These are phyloP conservation scores for Pythium phragmiticola DNA, from an alignment of 352 stramenopile genomes.

Conservation along the genomic window DNA sequence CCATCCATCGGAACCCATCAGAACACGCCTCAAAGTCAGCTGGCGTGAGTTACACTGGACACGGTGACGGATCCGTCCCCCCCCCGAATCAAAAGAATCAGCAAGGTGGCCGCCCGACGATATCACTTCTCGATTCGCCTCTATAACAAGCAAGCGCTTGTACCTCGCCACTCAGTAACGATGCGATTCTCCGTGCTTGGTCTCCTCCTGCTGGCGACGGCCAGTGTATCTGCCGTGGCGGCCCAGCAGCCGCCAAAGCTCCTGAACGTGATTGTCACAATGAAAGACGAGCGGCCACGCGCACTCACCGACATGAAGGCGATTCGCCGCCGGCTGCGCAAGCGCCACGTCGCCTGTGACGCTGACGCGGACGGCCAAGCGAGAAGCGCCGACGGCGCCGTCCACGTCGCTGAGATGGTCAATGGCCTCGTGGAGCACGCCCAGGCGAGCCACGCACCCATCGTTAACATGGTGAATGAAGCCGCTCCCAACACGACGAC, in stretches of 20 bases:
- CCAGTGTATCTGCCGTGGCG: neutral
- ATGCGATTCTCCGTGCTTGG: conserved; percentile 1
- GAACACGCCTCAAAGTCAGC: neutral
- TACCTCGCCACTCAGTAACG: neutral
- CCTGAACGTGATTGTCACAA: conserved; percentile 36
- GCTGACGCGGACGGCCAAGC: conserved; percentile 7
- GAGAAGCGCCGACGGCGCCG: conserved; percentile 5
- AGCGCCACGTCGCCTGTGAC: conserved; percentile 17
- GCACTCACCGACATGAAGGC: conserved; percentile 22
- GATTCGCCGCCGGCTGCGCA: conserved; percentile 21
- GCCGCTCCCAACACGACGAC: conserved; percentile 1
- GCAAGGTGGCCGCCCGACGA: neutral
- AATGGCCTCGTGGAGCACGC: conserved; percentile 31
- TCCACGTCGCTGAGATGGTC: conserved; percentile 33
- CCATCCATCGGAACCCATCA: conserved; percentile 1
- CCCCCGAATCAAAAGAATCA: neutral
- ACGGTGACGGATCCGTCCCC: neutral
- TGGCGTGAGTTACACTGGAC: neutral
- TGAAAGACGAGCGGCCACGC: conserved; percentile 29
- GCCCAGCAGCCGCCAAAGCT: neutral
- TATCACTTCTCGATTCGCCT: conserved; percentile 1
- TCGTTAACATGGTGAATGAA: conserved; percentile 29
- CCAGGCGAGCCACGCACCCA: conserved; percentile 29
- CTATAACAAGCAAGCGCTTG: neutral
- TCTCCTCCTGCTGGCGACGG: conserved; percentile 6